These are phyloP conservation scores for Chloropicon primus DNA, from an alignment of 139 green algal species.

Conservation along the genomic window DNA sequence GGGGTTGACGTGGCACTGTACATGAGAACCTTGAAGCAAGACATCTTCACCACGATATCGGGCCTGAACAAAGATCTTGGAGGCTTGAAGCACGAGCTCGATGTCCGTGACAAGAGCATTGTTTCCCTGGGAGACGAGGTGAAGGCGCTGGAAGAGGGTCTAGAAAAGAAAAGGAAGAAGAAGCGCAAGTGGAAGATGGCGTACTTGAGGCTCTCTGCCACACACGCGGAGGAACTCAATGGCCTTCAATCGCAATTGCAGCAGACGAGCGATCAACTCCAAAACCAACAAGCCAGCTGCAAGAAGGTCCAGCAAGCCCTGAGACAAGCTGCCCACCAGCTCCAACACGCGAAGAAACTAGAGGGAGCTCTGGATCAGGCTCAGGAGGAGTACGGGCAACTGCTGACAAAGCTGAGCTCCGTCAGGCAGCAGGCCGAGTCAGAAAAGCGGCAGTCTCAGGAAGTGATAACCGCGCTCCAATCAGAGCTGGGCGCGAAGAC, in stretches of 20 bases:
- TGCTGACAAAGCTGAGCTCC: conserved; percentile 5
- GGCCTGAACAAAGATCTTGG: background rate
- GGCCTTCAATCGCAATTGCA: background rate
- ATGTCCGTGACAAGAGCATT: background rate
- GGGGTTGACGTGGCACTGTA: background rate
- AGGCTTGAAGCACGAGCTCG: background rate
- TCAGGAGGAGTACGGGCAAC: background rate
- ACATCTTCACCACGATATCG: background rate
- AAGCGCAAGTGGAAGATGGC: background rate
- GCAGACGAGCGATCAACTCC: background rate
- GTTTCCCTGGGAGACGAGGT: background rate
- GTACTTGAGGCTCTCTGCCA: background rate
- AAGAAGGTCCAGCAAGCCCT: background rate
- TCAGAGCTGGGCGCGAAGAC: background rate
- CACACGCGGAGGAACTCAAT: background rate
- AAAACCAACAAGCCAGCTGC: background rate
- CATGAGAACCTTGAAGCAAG: background rate
- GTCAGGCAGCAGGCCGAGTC: conserved; percentile 2
- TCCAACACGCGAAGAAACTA: background rate
- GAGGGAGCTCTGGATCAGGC: background rate
- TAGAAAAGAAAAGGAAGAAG: background rate
- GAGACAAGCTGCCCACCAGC: background rate
- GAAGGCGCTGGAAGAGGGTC: background rate
- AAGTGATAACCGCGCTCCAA: background rate
- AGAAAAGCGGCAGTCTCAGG: conserved; percentile 1